Base-by-base conservation (phyloP, 2,329 filamentous ascomycete species). In the Colletotrichum plurivorum region DNA sequence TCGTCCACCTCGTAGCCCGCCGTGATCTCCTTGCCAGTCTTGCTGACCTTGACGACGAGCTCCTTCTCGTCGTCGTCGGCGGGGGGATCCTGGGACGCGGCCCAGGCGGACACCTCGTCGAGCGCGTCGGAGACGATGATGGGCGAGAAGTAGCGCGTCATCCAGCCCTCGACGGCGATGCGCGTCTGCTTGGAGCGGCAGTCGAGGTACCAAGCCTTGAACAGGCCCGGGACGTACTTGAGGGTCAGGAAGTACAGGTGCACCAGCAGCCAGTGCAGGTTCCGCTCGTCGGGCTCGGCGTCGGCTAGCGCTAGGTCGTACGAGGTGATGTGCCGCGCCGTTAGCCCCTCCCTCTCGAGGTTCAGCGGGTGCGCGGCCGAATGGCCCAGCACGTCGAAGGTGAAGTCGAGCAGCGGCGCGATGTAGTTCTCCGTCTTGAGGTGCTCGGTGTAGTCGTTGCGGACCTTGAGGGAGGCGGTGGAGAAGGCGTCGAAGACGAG, bases 1-100 rank as follows among this genome's bases (percentile, higher is more conserved):
- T 98, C 95, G 77, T 99, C 96, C 12, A 99, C 89, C 60, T 93
- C 90, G 77, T 97, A 98, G 4, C 91, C 91, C 0, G 94, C 94
- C 13, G 91, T 92, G 43, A 98, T 89, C 79, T 98, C 95, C 56
- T 88, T 88, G 0, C 90, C 90, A 12, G 88, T 85, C 41, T 87
- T 87, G 64, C 91, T 93, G 10, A 97, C 88, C 77, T 93, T 95
- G 65, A 98, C 85, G 0, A 82, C 75, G 9, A 92, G 81, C 70
- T 88, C 85, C 65, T 88, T 85, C 71, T 90, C 87, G 39, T 89
- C 87, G 5, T 82, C 76, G 5, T 82, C 76, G 3, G 78, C 78
- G 0, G 83, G 79, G 1, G 81, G 65, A 20, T 89, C 85, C 73
- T 90, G 87, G 15, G 78, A 78, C 2, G 81, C 83, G 0, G 87